Base-by-base conservation (phyloP, 768 basidiomycete species). In the Udeniomyces megalosporus region DNA sequence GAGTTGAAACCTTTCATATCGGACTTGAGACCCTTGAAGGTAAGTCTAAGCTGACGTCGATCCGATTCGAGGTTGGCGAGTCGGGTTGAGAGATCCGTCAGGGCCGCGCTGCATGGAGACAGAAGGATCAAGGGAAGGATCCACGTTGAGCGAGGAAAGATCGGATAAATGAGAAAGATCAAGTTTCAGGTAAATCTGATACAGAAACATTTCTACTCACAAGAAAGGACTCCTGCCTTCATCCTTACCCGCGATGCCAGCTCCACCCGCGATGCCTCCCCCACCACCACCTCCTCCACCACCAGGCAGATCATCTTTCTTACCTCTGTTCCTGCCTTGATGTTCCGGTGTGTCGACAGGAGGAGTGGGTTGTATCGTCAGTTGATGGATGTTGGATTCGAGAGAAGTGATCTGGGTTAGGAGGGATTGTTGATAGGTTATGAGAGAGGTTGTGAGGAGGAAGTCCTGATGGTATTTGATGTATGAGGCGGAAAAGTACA, bases 381-480 rank as follows among this genome's bases (percentile, higher is more conserved):
- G 72, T 61, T 17, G 48, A 51, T 3, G 73, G 51, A 4, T 71
- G 70, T 49, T 74, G 72, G 14, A 71, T 69, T 10, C 73, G 57
- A 8, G 67, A 60, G 7, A 69, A 65, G 58, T 73, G 70, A 70
- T 72, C 38, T 12, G 45, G 31, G n/a, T n/a, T 29, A 35, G 31
- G 51, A 42, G 31, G n/a, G n/a, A 48, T 29, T 24, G 29, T 6
- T 22, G 51, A 38, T n/a, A 62, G 61, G 58, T 28, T 60, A 42
- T 42, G 38, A 42, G 38, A 8, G 38, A 42, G 8, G 38, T 42
- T 42, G 38, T 42, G 10, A 42, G 17, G 38, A 42, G 38, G 17
- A 42, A 42, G 38, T 42, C 38, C 38, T n/a, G n/a, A n/a, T n/a
- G n/a, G n/a, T n/a, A n/a, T n/a, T n/a, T n/a, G n/a, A n/a, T n/a